Percentiles rank a stretch among this genome's conserved stretches.
phyloP scores from a whole-genome alignment of 2,329 filamentous ascomycete species.

The Cadophora luteo-olivacea region DNA sequence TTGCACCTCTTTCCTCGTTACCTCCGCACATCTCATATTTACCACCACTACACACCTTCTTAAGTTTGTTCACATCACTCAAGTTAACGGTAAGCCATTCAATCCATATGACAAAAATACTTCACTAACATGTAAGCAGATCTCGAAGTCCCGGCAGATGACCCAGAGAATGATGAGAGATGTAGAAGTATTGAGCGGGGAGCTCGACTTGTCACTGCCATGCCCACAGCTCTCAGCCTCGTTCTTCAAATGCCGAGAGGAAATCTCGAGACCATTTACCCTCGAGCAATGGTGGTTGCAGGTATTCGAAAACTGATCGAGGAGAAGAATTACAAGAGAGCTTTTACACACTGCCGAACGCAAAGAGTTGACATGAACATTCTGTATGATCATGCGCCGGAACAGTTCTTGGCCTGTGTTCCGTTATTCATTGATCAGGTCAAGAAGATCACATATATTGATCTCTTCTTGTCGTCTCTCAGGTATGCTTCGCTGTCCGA shows the following conservation, averaged over 20 bases:
- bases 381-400: conserved; percentile 88
- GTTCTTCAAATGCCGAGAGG: conserved; percentile 95
- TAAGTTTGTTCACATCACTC: conserved; percentile 87
- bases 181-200: conserved; percentile 93
- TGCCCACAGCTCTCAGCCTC: conserved; percentile 85
- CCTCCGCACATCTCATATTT: conserved; percentile 82
- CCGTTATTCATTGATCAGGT: conserved; percentile 83
- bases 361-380: conserved; percentile 99
- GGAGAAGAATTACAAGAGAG: conserved; percentile 78
- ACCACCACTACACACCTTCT: conserved; percentile 92
- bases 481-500: conserved; percentile 57
- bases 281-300: conserved; percentile 88
- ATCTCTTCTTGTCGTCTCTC: conserved; percentile 88
- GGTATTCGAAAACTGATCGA: conserved; percentile 86
- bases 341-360: conserved; percentile 86
- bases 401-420: conserved; percentile 81
- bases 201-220: conserved; percentile 83
- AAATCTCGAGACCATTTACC: conserved; percentile 94
- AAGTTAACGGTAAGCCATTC: conserved; percentile 61
- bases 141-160: conserved; percentile 83
- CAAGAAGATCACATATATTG: conserved; percentile 80
- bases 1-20: conserved; percentile 89
- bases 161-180: conserved; percentile 89
- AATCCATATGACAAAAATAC: neutral
- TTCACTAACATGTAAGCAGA: conserved; percentile 53